A percentile compares a stretch with the other conserved stretches of the same genome.
Evolutionary conservation across 495 filamentous ascomycete genomes (phyloP).

Genomic region (Eremomyces bilateralis): DNA sequence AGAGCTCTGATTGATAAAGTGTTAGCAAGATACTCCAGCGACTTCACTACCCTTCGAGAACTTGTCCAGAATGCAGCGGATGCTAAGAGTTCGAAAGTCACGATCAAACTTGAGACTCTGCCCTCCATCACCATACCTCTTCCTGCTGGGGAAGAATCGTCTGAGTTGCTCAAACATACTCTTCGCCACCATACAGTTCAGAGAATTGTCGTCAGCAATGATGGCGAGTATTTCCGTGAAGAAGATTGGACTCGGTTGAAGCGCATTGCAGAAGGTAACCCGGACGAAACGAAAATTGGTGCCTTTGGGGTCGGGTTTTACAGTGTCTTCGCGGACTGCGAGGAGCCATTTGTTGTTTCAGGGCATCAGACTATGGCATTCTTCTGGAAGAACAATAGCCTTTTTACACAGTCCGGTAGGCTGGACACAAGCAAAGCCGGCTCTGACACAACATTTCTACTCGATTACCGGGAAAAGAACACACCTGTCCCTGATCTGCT

Average conservation of each 20-base stretch:
- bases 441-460: constrained; percentile 65
- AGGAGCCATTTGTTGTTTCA: constrained; percentile 88
- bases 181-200: constrained; percentile 65
- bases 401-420: constrained; percentile 68
- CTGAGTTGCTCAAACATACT: constrained; percentile 57
- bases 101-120: constrained; percentile 72
- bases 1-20: constrained; percentile 95
- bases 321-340: constrained; percentile 93
- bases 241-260: constrained; percentile 89
- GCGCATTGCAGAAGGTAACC: constrained; percentile 93
- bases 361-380: constrained; percentile 89
- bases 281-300: constrained; percentile 95
- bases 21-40: constrained; percentile 80
- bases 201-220: constrained; percentile 68
- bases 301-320: constrained; percentile 98
- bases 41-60: constrained; percentile 72
- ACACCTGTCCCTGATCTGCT: constrained; percentile 69
- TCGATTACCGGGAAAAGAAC: constrained; percentile 74
- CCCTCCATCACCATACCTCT: constrained; percentile 58
- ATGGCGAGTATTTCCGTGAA: constrained; percentile 63
- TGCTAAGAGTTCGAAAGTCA: constrained; percentile 72
- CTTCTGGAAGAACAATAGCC: constrained; percentile 90
- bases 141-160: constrained; percentile 39
- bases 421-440: constrained; percentile 36
- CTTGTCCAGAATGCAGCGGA: constrained; percentile 97